Base-by-base conservation (phyloP, 2,329 filamentous ascomycete species). In the Botrytis cinerea region DNA sequence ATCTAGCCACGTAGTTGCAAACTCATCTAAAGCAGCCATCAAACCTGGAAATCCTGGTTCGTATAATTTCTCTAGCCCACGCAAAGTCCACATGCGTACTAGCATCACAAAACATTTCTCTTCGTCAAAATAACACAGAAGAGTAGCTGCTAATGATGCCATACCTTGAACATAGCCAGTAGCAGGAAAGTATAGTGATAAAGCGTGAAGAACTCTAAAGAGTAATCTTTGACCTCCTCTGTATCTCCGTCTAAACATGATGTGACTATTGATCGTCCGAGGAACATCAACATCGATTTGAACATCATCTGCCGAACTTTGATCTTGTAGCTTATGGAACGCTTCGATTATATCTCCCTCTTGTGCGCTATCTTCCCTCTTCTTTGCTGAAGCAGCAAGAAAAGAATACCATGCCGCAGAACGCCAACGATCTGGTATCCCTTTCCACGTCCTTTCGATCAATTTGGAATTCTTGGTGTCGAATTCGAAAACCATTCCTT, bases 241-340 rank as follows among this genome's bases (percentile, higher is more conserved):
- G 83, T 99, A 99, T 69, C 96, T 89, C 76, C 90, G 88, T 63
- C 96, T 90, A 81, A 99, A 99, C 95, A 99, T 98, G 82, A 99
- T 95, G 83, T 99, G 96, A 75, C 93, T 90, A 82, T 90, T 97
- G 81, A 99, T 97, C 7, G 96, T 98, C 71, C 96, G 89, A 0
- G 96, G 96, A 28, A 99, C 96, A 81, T 99, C 96, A 61, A 98
- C 89, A 82, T 99, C 96, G 78, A 99, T 99, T 83, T 99, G 96
- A 35, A 95, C 91, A 82, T 99, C 96, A 80, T 99, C 96, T 0
- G 94, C 91, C 4, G 93, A 97, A 72, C 89, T 89, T 74, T 90
- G 84, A 25, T 90, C 85, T 79, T 97, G 91, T 43, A 97, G 87
- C 61, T 89, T 87, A 81, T 93, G 88, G 80, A 94, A 97, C 45